Base-by-base conservation (phyloP, 768 basidiomycete species). In the Myochromella boudieri region DNA sequence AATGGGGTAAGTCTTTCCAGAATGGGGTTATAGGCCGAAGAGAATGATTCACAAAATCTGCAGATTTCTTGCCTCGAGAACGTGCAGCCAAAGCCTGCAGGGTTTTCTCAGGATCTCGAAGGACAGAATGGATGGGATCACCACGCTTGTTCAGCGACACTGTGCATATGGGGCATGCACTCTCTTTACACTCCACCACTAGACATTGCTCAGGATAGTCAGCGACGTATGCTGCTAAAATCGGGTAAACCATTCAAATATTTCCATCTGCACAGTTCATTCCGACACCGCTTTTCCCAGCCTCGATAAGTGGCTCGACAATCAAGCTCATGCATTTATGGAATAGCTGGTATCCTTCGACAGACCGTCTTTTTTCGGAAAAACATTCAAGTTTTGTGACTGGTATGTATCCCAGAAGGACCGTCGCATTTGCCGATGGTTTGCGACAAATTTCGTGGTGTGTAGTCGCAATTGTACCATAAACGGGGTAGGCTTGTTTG, bases 381-480 rank as follows among this genome's bases (percentile, higher is more conserved):
- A 26, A 47, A 3, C 52, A 51, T 10, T 56, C 43, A 9, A 73
- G 50, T 34, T 71, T 70, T 5, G 60, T 51, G 0, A 67, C 62
- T 0, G 72, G 65, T 0, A 76, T 58, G 44, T 75, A 74, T 0
- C 59, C 74, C 1, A 75, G 28, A 0, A 74, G 57, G 67, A n/a
- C n/a, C n/a, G n/a, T n/a, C n/a, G n/a, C n/a, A n/a, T n/a, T n/a
- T n/a, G n/a, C n/a, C n/a, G n/a, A n/a, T n/a, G n/a, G n/a, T n/a
- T n/a, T n/a, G n/a, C n/a, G n/a, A n/a, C n/a, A n/a, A n/a, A n/a
- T n/a, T n/a, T n/a, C n/a, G n/a, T n/a, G n/a, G n/a, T n/a, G n/a
- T n/a, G n/a, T n/a, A n/a, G n/a, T n/a, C n/a, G n/a, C n/a, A n/a
- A n/a, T n/a, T n/a, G n/a, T n/a, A n/a, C n/a, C n/a, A n/a, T n/a